A percentile compares a stretch with the other conserved stretches of the same genome.
Conservation (phyloP, 805 yeast genomes). For the Candida odintsovae region DNA sequence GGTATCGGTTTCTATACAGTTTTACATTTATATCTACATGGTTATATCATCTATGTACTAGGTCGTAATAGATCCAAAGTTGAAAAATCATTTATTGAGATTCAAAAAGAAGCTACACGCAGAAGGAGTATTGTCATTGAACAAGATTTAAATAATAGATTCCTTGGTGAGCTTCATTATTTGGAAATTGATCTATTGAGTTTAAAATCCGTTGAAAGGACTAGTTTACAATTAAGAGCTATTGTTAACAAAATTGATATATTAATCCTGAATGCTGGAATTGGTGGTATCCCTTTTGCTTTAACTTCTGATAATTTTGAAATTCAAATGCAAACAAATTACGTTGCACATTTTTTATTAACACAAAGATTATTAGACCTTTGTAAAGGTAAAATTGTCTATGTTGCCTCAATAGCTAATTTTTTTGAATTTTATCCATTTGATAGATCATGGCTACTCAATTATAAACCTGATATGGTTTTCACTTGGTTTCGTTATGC, state of each 20-base stretch:
- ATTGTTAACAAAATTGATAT: conserved; percentile 50
- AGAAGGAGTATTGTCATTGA: conserved; percentile 12
- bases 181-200: conserved; percentile 48
- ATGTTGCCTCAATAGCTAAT: conserved; percentile 64
- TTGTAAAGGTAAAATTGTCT: conserved; percentile 42
- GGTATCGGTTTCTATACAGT: conserved; percentile 80
- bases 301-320: conserved; percentile 68
- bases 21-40: conserved; percentile 72
- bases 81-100: conserved; percentile 47
- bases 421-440: conserved; percentile 41
- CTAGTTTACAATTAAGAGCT: conserved; percentile 39
- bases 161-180: conserved; percentile 45
- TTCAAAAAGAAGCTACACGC: conserved; percentile 46
- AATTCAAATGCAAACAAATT: conserved; percentile 74
- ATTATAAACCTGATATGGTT: conserved; percentile 56
- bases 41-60: conserved; percentile 67
- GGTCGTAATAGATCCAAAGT: conserved; percentile 60
- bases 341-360: conserved; percentile 66
- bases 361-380: conserved; percentile 51
- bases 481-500: conserved; percentile 80
- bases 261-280: conserved; percentile 73
- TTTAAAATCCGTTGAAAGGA: conserved; percentile 39
- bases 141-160: conserved; percentile 15
- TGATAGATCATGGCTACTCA: conserved; percentile 41
- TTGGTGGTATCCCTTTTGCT: conserved; percentile 68